A percentile compares a stretch with the other conserved stretches of the same genome.
Evolutionary conservation across 805 yeast genomes (phyloP).

Genomic region (Isabelozyma pseudorhagii): DNA sequence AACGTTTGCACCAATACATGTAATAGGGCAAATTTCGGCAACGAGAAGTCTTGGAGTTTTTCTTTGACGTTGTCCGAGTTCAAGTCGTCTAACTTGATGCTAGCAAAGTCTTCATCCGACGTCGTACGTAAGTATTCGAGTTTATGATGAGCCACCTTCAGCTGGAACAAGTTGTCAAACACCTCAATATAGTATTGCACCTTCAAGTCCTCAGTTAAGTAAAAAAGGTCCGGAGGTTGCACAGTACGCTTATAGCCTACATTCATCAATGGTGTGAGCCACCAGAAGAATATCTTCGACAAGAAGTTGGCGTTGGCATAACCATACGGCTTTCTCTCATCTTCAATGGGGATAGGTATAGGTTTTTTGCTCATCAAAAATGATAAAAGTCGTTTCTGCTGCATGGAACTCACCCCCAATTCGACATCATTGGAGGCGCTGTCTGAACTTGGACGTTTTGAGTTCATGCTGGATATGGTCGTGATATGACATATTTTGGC

Average conservation of each 20-base stretch:
- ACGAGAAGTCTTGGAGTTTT: slow-evolving; percentile 23
- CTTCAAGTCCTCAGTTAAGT: slow-evolving; percentile 19
- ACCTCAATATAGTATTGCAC: slow-evolving; percentile 14
- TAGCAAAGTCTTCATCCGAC: neutral
- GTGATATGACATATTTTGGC: too few species aligned
- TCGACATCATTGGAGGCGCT: neutral
- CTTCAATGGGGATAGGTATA: slow-evolving; percentile 39
- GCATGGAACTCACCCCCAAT: neutral
- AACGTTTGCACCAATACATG: slow-evolving; percentile 19
- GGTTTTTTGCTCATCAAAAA: neutral
- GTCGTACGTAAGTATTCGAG: neutral
- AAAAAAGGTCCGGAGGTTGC: slow-evolving; percentile 51
- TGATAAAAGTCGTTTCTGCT: neutral
- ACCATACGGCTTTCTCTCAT: slow-evolving; percentile 45
- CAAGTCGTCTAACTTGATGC: neutral
- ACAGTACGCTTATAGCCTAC: slow-evolving; percentile 66
- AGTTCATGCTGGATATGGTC: neutral
- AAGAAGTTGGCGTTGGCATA: slow-evolving; percentile 26
- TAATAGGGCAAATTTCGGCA: slow-evolving; percentile 14
- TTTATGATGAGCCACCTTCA: neutral
- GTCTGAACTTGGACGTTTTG: neutral
- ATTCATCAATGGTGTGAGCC: slow-evolving; percentile 55
- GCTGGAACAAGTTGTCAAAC: slow-evolving; percentile 4
- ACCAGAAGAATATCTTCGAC: slow-evolving; percentile 49
- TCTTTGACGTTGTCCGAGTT: slow-evolving; percentile 2